These are phyloP conservation scores for Venturia aucupariae DNA, from an alignment of 2,329 filamentous ascomycete species.

Conservation along the genomic window DNA sequence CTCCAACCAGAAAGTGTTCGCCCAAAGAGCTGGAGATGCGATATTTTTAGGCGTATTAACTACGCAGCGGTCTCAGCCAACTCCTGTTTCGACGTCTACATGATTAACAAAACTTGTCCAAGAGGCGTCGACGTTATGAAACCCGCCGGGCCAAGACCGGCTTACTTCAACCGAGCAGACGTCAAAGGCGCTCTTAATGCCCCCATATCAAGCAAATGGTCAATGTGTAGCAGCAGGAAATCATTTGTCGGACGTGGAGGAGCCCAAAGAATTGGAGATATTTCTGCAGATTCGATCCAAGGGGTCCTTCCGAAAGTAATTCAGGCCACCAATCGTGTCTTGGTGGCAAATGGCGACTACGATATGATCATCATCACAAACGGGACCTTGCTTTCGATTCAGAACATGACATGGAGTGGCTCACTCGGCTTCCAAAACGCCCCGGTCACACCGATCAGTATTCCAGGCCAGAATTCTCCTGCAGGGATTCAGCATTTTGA, in stretches of 20 bases:
- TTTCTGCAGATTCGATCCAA: constrained; percentile 18
- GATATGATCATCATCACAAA: constrained; percentile 16
- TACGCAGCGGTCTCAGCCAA: constrained; percentile 28
- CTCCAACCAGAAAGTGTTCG: constrained; percentile 9
- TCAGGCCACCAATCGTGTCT: constrained; percentile 16
- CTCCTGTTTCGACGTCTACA: constrained; percentile 18
- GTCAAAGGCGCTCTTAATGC: constrained; percentile 19
- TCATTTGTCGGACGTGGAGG: constrained; percentile 16
- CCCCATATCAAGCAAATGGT: constrained; percentile 17
- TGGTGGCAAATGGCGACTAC: constrained; percentile 16
- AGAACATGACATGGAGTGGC: constrained; percentile 20
- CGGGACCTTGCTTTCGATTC: constrained; percentile 18
- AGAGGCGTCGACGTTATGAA: constrained; percentile 27
- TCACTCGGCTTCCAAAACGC: constrained; percentile 17
- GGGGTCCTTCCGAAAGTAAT: constrained; percentile 17
- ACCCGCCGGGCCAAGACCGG: constrained; percentile 54
- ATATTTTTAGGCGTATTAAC: constrained; percentile 35
- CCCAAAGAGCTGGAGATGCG: constrained; percentile 4
- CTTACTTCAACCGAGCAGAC: constrained; percentile 27
- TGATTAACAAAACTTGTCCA: constrained; percentile 18
- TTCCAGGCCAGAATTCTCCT: constrained; percentile 10
- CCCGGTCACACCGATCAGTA: constrained; percentile 13
- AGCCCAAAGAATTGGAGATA: constrained; percentile 17
- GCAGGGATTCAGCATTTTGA: constrained; percentile 26
- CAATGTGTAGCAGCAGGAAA: constrained; percentile 15